Conservation (phyloP, 2,329 filamentous ascomycete species). For the Aureobasidium melanogenum region DNA sequence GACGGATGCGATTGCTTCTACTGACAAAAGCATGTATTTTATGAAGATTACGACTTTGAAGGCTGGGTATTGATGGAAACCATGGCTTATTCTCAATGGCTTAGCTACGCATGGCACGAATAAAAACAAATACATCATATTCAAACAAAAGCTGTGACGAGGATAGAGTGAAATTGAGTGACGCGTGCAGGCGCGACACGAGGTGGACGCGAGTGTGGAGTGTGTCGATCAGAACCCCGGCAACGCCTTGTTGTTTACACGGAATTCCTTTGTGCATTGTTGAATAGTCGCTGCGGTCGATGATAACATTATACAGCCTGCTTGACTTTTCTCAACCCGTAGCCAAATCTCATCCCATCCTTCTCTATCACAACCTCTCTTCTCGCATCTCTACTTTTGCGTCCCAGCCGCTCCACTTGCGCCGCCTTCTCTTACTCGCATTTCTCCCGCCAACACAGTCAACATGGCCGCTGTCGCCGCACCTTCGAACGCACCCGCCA, state of each 20-base stretch:
- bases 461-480: slow-evolving; percentile 24
- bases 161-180: background rate
- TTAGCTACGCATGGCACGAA: background rate
- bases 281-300: background rate
- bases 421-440: background rate
- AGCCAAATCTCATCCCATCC: background rate
- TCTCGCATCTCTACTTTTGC: background rate
- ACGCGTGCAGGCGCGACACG: background rate
- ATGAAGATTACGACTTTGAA: background rate
- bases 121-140: background rate
- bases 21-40: background rate
- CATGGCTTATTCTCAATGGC: too few relatives aligned
- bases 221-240: background rate
- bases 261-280: background rate
- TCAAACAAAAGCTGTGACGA: background rate
- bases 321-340: background rate
- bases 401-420: background rate
- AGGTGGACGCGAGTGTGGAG: background rate
- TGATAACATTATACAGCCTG: background rate
- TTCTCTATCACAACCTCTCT: background rate
- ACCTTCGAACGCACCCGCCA: slow-evolving; percentile 20
- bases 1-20: background rate
- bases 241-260: slow-evolving; percentile 7
- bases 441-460: background rate
- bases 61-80: too few relatives aligned